Evolutionary conservation across 176 grass and related monocot genomes (phyloP), one percentile per base, ranked within the genome.

Genomic region (Triticum dicoccoides): DNA sequence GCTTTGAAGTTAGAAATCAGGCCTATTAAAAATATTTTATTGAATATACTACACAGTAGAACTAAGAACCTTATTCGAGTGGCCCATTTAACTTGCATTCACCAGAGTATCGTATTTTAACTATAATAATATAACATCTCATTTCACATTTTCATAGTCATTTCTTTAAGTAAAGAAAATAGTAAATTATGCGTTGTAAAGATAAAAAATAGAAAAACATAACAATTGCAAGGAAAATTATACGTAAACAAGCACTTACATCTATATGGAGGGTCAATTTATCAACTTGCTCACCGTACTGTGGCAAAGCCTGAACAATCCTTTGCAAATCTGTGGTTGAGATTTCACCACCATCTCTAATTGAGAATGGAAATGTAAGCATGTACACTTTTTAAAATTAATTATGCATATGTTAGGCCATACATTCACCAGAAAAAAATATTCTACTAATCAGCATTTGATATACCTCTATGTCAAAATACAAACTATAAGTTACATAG

Each of bases 311-410:
- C 87, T 98, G 97, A 86, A 98, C 94, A 37, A 98, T 90, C 87
- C 92, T 98, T 76, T 98, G 93, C 38, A 98, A 80, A 87, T 96
- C 97, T 82, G 80, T 94, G 27, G 97, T 98, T 87, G 97, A 98
- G 51, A 98, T 86, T 89, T 98, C 97, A 87, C 80, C 85, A 73
- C 91, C 95, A 92, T 96, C 92, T 96, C 97, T 96, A 91, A 73
- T 91, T 85, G 69, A 85, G 65, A 86, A 91, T 18, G 30, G 35
- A 83, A 91, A 81, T 35, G 34, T 54, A 78, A 90, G 69, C 33
- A 85, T 79, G 6, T 56, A 18, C 5, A 2, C 17, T 58, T 58
- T 58, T 58, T 58, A 8, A 20, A 21, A 21, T 54, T 20, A 58
- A 80, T 25, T 39, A 61, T 74, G 8, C 23, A 79, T 76, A 79